These are phyloP conservation scores for Anisodus acutangulus DNA, from an alignment of 257 asterid species.

Conservation along the genomic window DNA sequence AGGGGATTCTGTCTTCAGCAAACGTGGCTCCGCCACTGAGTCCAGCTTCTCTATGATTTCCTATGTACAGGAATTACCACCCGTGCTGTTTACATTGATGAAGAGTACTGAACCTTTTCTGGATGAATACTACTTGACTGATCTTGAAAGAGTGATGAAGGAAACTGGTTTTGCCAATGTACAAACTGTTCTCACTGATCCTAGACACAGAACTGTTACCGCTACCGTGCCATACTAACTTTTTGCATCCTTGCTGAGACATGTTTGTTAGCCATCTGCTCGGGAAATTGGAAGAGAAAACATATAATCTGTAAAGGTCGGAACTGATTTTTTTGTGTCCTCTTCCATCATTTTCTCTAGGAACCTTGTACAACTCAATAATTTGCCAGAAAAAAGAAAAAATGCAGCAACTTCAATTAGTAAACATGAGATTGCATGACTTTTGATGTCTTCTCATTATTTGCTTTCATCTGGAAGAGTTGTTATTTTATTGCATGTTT, in stretches of 20 bases:
- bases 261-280: background rate
- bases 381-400: too few species aligned
- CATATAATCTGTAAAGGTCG: background rate
- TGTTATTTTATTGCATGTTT: too few species aligned
- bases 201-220: conserved; percentile 85
- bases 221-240: conserved; percentile 69
- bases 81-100: conserved; percentile 88
- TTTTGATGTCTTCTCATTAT: too few species aligned
- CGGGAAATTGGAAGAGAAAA: background rate
- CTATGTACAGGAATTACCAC: conserved; percentile 69
- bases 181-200: conserved; percentile 69
- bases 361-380: too few species aligned
- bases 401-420: too few species aligned
- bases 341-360: too few species aligned
- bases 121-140: conserved; percentile 84
- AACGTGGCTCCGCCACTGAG: background rate
- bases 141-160: conserved; percentile 63
- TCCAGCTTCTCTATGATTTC: background rate
- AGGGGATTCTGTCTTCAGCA: background rate
- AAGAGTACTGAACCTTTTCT: conserved; percentile 94
- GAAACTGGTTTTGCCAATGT: conserved; percentile 68
- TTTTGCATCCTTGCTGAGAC: background rate
- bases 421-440: too few species aligned
- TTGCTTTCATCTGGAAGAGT: too few species aligned
- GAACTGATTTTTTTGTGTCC: background rate